Percentiles rank a stretch among this genome's conserved stretches.
phyloP scores from a whole-genome alignment of 805 yeast species.

The Suhomyces sp. region DNA sequence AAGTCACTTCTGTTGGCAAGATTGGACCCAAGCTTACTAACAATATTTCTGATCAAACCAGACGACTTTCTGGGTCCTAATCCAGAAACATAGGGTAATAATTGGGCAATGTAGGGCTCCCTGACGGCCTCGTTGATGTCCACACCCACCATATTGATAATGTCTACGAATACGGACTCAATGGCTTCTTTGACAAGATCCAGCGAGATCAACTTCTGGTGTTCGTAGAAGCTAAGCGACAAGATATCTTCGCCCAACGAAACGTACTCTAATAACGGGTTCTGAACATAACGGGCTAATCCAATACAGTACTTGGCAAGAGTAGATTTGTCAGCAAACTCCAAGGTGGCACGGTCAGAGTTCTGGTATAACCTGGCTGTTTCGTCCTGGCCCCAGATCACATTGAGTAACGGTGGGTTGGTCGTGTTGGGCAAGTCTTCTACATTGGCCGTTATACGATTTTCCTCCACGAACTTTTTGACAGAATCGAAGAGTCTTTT shows the following conservation, averaged over 20 bases:
- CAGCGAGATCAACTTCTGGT: constrained; percentile 66
- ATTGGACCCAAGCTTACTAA: constrained; percentile 57
- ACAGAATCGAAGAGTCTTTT: constrained; percentile 58
- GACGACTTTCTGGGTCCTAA: constrained; percentile 94
- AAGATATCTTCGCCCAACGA: constrained; percentile 72
- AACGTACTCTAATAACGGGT: constrained; percentile 88
- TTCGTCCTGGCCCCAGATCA: constrained; percentile 88
- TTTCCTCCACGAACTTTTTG: constrained; percentile 52
- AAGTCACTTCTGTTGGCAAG: constrained; percentile 72
- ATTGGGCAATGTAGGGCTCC: constrained; percentile 65
- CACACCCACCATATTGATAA: constrained; percentile 86
- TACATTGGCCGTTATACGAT: constrained; percentile 50
- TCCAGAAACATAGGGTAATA: constrained; percentile 81
- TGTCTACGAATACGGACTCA: constrained; percentile 83
- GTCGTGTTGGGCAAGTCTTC: constrained; percentile 41
- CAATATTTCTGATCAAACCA: constrained; percentile 79
- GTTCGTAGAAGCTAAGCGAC: constrained; percentile 64
- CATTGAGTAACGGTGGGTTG: constrained; percentile 55
- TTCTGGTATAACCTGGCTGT: constrained; percentile 86
- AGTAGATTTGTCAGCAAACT: constrained; percentile 80
- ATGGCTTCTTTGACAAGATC: constrained; percentile 64
- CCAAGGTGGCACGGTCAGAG: constrained; percentile 69
- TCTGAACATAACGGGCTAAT: constrained; percentile 86
- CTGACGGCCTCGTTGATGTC: constrained; percentile 88
- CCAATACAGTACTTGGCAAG: constrained; percentile 83